Evolutionary conservation across 345 rosid genomes (phyloP).

Genomic region (Euphorbia tirucalli): DNA sequence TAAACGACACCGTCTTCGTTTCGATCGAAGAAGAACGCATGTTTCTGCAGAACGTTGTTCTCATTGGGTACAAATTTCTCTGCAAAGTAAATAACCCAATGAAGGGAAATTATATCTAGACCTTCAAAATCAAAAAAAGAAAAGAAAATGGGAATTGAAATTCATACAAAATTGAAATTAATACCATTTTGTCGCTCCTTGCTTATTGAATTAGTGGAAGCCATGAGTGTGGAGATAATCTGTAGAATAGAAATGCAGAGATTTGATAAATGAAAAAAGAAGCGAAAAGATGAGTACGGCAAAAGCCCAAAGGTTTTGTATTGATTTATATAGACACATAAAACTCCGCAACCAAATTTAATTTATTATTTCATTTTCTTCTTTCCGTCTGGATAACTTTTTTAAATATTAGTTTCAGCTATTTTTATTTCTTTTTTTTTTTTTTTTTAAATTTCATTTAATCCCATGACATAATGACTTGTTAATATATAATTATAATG

Average conservation of each 20-base stretch:
- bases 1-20: constrained; percentile 73
- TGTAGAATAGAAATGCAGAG: too few species aligned
- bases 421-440: too few species aligned
- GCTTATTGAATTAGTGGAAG: constrained; percentile 15
- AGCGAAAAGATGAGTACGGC: too few species aligned
- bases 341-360: too few species aligned
- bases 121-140: neutral
- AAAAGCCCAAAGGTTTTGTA: neutral
- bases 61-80: constrained; percentile 26
- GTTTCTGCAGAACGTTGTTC: constrained; percentile 55
- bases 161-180: neutral
- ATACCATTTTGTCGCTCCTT: constrained; percentile 15
- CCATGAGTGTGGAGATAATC: constrained; percentile 8
- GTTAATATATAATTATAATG: too few species aligned
- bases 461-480: too few species aligned
- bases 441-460: too few species aligned
- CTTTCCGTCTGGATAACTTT: too few species aligned
- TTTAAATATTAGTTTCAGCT: too few species aligned
- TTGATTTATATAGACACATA: neutral
- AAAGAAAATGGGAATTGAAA: neutral
- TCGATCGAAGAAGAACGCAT: constrained; percentile 76
- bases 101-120: neutral
- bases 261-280: neutral
- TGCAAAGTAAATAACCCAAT: neutral
- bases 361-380: too few species aligned